Evolutionary conservation across 2,329 filamentous ascomycete species (phyloP), one percentile per base, ranked within the genome.

Genomic region (Fusarium luffae): DNA sequence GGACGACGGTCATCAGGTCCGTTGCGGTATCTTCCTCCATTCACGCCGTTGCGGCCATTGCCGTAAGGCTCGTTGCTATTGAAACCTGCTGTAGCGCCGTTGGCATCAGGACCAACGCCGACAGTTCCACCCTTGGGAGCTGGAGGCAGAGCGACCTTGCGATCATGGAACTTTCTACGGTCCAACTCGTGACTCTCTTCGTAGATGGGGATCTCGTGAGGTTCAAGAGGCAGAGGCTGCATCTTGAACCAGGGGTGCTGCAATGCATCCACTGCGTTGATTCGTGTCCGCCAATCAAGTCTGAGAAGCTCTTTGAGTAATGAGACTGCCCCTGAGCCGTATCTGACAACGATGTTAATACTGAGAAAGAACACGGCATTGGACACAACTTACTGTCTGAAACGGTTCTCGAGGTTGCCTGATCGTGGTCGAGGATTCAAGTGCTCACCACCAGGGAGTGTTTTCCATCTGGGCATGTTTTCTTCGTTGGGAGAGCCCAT

Each of bases 161-260:
- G 91, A 62, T 94, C 92, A 71, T 97, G 91, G 73, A 94, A 95
- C 80, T 95, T 97, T 78, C 94, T 89, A 52, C 95, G 89, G 78
- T 99, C 96, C n/a, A 98, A 85, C 79, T 99, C 96, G 80, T 99
- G 96, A 46, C 94, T 97, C 75, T 98, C 95, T 77, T 97, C 93
- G 76, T 97, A 98, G 18, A 84, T 87, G 4, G 96, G 96, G n/a
- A 99, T 87, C 52, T 98, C 94, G 69, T 92, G 90, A 2, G 96
- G 93, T 58, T 88, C 88, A 41, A 94, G 90, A 11, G 96, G 96
- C 7, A 92, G 84, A 6, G 96, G 96, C 2, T 87, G 81, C 59
- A 88, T 92, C 66, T 89, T 90, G 82, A 99, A 98, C 80, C 98
- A 99, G 2, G 93, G 90, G 75, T 99, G 96, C 69, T 97, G 88